phyloP scores from a whole-genome alignment of 352 stramenopile species.

The Globisporangium megalacanthum region DNA sequence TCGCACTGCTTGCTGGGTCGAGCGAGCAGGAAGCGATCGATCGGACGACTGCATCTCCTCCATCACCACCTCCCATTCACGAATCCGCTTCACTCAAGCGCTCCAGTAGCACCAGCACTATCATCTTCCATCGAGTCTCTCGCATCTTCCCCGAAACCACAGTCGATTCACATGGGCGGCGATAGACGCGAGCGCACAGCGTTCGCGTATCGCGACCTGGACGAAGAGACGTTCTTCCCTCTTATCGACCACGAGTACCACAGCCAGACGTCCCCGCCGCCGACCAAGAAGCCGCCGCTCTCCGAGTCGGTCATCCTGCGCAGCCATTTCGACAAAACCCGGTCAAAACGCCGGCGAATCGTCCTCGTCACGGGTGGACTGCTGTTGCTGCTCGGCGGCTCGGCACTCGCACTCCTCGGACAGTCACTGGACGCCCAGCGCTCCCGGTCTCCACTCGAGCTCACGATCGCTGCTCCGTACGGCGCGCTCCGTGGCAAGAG shows the following conservation, averaged over 20 bases:
- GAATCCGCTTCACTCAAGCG: too few relatives aligned
- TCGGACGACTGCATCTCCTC: too few relatives aligned
- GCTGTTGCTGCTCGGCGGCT: conserved; percentile 5
- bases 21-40: too few relatives aligned
- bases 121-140: not conserved
- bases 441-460: conserved; percentile 6
- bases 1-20: too few relatives aligned
- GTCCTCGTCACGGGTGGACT: not conserved
- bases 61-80: too few relatives aligned
- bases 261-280: conserved; percentile 11
- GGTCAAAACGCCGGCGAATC: conserved; percentile 1
- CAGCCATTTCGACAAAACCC: conserved; percentile 10
- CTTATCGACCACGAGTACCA: conserved; percentile 10
- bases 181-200: conserved; percentile 6
- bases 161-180: not conserved
- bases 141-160: not conserved
- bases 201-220: conserved; percentile 15
- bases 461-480: conserved; percentile 11
- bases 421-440: conserved; percentile 4
- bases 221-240: conserved; percentile 12
- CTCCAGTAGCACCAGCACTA: not conserved
- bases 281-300: not conserved
- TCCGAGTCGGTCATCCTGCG: conserved; percentile 14
- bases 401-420: not conserved
- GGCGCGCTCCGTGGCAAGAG: conserved; percentile 11